Evolutionary conservation across 352 stramenopile genomes (phyloP).

Genomic region (Lagenidium giganteum): DNA sequence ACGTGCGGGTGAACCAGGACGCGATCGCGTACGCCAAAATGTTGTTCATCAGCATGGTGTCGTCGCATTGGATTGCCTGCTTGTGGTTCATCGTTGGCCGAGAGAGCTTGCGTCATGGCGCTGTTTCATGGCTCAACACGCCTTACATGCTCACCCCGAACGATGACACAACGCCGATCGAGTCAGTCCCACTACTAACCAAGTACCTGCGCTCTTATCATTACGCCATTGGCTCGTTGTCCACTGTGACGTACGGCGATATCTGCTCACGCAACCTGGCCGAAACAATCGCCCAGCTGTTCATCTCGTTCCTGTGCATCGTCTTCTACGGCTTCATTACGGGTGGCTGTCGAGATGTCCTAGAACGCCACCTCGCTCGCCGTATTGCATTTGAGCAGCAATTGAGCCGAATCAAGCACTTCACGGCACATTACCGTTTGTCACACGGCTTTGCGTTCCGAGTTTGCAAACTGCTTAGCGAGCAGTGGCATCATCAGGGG

Average conservation of each 20-base stretch:
- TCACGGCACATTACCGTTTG: conserved; percentile 10
- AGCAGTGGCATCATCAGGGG: conserved; percentile 14
- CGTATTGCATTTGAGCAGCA: conserved; percentile 17
- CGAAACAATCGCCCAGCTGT: conserved; percentile 18
- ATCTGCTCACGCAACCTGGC: conserved; percentile 19
- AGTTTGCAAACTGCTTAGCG: conserved; percentile 12
- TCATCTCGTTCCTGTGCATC: conserved; percentile 19
- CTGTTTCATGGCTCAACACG: conserved; percentile 20
- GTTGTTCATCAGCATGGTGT: conserved; percentile 18
- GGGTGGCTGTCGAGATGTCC: conserved; percentile 13
- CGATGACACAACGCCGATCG: conserved; percentile 4
- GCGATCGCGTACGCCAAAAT: conserved; percentile 19
- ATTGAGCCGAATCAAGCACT: conserved; percentile 10
- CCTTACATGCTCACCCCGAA: conserved; percentile 13
- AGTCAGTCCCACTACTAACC: conserved; percentile 17
- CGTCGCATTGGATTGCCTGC: conserved; percentile 22
- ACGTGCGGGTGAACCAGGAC: conserved; percentile 2
- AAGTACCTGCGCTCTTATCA: conserved; percentile 27
- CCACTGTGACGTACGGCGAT: conserved; percentile 22
- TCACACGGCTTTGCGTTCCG: conserved; percentile 8
- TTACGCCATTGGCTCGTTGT: conserved; percentile 25
- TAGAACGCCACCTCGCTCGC: conserved; percentile 15
- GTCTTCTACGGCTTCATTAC: conserved; percentile 28
- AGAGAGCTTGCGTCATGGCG: conserved; percentile 2
- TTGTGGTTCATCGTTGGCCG: conserved; percentile 22